Percentiles rank a stretch among this genome's conserved stretches.
These are phyloP conservation scores for Coffea eugenioides DNA, from an alignment of 257 asterid species.

Conservation along the genomic window DNA sequence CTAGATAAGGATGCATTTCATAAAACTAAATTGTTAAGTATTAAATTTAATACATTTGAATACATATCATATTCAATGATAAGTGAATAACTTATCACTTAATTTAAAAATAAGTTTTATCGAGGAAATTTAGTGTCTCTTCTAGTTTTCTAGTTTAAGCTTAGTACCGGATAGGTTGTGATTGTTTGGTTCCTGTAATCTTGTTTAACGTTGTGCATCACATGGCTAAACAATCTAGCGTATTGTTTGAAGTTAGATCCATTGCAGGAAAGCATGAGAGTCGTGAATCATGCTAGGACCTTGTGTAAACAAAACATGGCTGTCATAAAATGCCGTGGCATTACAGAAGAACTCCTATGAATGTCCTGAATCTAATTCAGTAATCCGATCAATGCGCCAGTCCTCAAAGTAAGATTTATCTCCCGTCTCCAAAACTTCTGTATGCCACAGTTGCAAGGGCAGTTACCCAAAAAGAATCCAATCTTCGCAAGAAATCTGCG, in stretches of 20 bases:
- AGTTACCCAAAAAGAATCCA: conserved; percentile 4
- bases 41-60: too few species aligned
- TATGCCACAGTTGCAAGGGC: background rate
- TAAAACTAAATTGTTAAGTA: too few species aligned
- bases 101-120: too few species aligned
- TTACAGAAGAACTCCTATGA: background rate
- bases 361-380: background rate
- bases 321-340: too few species aligned
- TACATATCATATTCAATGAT: too few species aligned
- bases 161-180: background rate
- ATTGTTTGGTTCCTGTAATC: background rate
- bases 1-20: too few species aligned
- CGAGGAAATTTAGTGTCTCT: too few species aligned
- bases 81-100: too few species aligned
- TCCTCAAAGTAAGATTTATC: background rate
- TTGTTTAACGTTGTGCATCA: background rate
- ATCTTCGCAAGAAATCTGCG: conserved; percentile 6
- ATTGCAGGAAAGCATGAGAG: background rate
- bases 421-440: background rate
- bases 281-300: background rate
- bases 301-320: too few species aligned
- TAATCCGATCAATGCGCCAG: background rate
- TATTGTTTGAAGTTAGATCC: background rate
- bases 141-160: too few species aligned
- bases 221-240: too few species aligned